phyloP scores from a whole-genome alignment of 1,284 basidiomycete genomes.

The Rhodofomes roseus region DNA sequence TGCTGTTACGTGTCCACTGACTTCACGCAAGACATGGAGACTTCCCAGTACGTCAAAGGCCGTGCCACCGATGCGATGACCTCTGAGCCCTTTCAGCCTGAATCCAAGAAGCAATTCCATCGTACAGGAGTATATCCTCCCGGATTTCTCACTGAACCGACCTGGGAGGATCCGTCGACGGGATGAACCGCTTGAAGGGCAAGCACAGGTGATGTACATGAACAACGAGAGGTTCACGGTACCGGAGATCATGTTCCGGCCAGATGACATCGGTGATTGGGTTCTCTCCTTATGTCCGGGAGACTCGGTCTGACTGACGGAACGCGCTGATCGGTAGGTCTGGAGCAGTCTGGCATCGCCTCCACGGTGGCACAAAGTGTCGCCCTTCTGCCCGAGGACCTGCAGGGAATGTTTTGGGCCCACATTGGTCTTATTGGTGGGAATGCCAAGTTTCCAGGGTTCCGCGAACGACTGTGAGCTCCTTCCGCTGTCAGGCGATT shows the following conservation, averaged over 20 bases:
- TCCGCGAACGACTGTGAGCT: constrained; percentile 72
- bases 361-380: constrained; percentile 76
- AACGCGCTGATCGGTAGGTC: constrained; percentile 43
- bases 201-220: constrained; percentile 83
- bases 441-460: constrained; percentile 70
- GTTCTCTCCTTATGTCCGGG: constrained; percentile 7
- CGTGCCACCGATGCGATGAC: constrained; percentile 2
- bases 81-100: constrained; percentile 29
- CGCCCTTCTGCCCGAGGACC: constrained; percentile 64
- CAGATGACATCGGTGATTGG: constrained; percentile 76
- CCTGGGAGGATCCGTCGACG: constrained; percentile 62
- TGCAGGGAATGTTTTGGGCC: constrained; percentile 91
- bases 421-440: constrained; percentile 92
- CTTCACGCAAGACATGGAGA: constrained; percentile 73
- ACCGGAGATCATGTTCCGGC: constrained; percentile 86
- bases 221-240: constrained; percentile 88
- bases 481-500: constrained; percentile 3
- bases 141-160: constrained; percentile 76
- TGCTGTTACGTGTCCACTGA: constrained; percentile 85
- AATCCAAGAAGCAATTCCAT: constrained; percentile 60
- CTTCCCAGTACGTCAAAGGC: constrained; percentile 61
- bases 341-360: constrained; percentile 79
- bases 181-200: constrained; percentile 50
- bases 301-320: constrained; percentile 4
- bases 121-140: constrained; percentile 85